Base-by-base conservation (phyloP, 768 basidiomycete species). In the Russula dissimulans region DNA sequence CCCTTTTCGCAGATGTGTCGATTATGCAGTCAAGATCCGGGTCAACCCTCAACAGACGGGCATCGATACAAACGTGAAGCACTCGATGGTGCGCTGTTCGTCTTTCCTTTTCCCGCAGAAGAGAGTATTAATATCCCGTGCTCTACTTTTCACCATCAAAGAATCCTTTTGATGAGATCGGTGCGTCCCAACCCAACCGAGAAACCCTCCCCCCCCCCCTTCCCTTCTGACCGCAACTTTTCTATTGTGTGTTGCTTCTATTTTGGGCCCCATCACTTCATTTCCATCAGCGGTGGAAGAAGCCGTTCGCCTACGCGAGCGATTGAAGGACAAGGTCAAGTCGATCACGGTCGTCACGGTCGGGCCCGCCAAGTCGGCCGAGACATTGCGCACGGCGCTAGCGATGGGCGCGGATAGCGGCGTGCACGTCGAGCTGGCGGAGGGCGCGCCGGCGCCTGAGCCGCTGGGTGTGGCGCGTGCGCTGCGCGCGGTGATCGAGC, bases 161-260 rank as follows among this genome's bases (percentile, higher is more conserved):
- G 95, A 98, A 98, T 73, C 95, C 97, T 0, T 98, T 97, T 69
- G 95, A 98, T 71, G 97, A 99, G 76, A 98, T 98, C 69, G 95
- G 94, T 94, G 57, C 64, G 79, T 70, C 4, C 5, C 50, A 14
- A 53, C 39, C 7, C 29, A 32, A 26, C 43, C 42, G 14, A 0
- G 14, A 17, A 7, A 15, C 17, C 0, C 39, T 4, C 11, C 34
- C n/a, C 17, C 0, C 39, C 5, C 11, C 34, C n/a, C 15, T 15
- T 42, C 11, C n/a, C n/a, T n/a, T n/a, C 4, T 1, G 17, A 18
- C 1, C 22, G 11, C 18, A 47, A 48, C 10, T 26, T 36, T 31
- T 18, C 34, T 39, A 31, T 29, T 42, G 32, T 49, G 11, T 49
- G 36, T 42, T 18, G 14, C 31, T 43, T 29, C 22, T 54, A 55